Base-by-base conservation (phyloP, 2,329 filamentous ascomycete species). In the Curvularia sp. region DNA sequence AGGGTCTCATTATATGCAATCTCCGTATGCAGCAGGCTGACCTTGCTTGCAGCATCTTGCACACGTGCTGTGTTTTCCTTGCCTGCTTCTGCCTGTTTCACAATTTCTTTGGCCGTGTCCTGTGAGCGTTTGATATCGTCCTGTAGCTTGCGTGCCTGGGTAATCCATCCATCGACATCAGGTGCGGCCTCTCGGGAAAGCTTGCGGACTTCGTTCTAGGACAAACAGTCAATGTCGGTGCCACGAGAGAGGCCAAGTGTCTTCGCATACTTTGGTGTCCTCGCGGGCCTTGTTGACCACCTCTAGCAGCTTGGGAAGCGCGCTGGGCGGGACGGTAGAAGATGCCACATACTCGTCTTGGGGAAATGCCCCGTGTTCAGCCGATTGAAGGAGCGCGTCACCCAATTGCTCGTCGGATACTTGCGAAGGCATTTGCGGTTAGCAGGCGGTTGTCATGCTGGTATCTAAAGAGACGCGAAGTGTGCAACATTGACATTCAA, bases 91-190 rank as follows among this genome's bases (percentile, higher is more conserved):
- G 93, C 89, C 69, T 92, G 86, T 44, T 88, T 85, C 5, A 94
- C 85, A 58, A 98, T 96, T 57, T 93, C 88, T 70, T 88, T 88
- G 22, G 94, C 93, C 35, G 93, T 88, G 15, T 86, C 84, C 69
- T 92, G 89, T 24, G 92, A 94, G 47, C 87, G 86, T 69, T 91
- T 87, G 64, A 97, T 94, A 72, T 97, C 94, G 61, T 89, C 86
- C 75, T 96, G 92, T 7, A 97, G 85, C 52, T 89, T 87, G 77
- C 92, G 92, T 48, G 93, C 92, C 75, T 95, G 92, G 51, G 84
- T 80, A 56, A 96, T 91, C 94, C 94, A 98, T 51, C 88, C 86
- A 72, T 92, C 90, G 50, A 97, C 89, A 70, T 96, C 90, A 39
- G 88, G 86, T 56, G 89, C 90, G 18, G 88, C 90, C 65, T 92